These are phyloP conservation scores for Alternaria sp. DNA, from an alignment of 2,329 filamentous ascomycete genomes.

Conservation along the genomic window DNA sequence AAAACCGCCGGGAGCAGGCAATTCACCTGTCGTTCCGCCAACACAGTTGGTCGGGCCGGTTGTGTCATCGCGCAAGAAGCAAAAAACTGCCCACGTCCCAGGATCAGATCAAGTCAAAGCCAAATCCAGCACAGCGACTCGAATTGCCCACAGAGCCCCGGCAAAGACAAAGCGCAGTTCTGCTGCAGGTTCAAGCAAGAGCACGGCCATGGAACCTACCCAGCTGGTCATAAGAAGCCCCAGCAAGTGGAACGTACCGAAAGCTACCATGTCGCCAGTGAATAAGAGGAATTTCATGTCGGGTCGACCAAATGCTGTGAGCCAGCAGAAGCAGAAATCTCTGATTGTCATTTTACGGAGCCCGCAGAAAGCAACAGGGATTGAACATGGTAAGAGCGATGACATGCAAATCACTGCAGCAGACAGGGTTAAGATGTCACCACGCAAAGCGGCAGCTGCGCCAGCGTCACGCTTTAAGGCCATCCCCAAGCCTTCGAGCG, in stretches of 20 bases:
- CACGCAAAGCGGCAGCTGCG: slow-evolving; percentile 7
- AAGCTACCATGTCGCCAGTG: neutral
- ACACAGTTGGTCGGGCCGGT: slow-evolving; percentile 39
- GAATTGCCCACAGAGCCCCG: neutral
- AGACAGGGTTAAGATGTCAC: slow-evolving; percentile 13
- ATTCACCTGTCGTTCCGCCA: neutral
- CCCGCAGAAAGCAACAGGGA: neutral
- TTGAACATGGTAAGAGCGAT: neutral
- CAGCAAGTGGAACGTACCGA: neutral
- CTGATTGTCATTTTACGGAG: slow-evolving; percentile 10
- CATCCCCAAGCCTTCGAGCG: neutral
- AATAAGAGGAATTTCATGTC: neutral
- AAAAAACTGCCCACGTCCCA: slow-evolving; percentile 2
- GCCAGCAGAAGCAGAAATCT: neutral
- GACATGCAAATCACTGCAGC: slow-evolving; percentile 1
- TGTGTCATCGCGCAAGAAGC: slow-evolving; percentile 12
- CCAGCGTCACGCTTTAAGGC: neutral
- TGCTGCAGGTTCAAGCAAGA: neutral
- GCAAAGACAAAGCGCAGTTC: neutral
- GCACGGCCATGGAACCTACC: neutral
- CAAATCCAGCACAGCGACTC: neutral
- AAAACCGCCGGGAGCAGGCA: neutral
- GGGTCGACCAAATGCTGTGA: neutral
- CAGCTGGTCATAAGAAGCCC: slow-evolving; percentile 1
- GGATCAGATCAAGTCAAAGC: neutral